Base-by-base conservation (phyloP, 139 green algal species). In the Monoraphidium neglectum region DNA sequence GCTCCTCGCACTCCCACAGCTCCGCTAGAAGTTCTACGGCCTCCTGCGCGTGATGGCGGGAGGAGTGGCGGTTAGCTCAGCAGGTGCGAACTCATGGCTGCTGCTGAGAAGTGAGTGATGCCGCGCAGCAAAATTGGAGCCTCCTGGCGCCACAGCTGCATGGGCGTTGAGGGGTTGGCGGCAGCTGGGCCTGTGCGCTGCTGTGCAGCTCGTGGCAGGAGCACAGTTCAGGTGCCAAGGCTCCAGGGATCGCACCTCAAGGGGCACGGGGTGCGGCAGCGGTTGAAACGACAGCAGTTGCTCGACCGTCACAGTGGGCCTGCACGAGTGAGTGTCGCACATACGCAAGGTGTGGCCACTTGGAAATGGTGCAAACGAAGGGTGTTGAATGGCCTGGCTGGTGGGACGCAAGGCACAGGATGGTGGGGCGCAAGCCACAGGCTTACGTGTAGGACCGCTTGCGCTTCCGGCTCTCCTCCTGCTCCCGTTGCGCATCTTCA, bases 1-100 rank as follows among this genome's bases (percentile, higher is more conserved):
- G 35, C n/a, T 71, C 61, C 40, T 66, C 72, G 12, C 51, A 47
- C 61, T 78, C 72, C 72, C 72, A 78, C 10, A 64, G 38, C 59
- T 78, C 72, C 38, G 61, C 60, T 16, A 78, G 61, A 21, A 53
- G 43, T 36, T 78, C 72, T 38, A 78, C 69, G 2, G 69, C 61
- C 24, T 78, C 72, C 72, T 70, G 43, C 72, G 69, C 12, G 10
- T 12, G 43, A 12, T 51, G 8, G 8, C 12, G 43, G 8, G 8
- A 21, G 8, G 43, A 12, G 43, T 51, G 43, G 43, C n/a, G n/a
- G n/a, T n/a, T n/a, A n/a, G n/a, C n/a, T n/a, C n/a, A n/a, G n/a
- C n/a, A n/a, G n/a, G n/a, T n/a, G n/a, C n/a, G n/a, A n/a, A n/a
- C n/a, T n/a, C n/a, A n/a, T n/a, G n/a, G n/a, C n/a, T n/a, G n/a